These are phyloP conservation scores for Blastocystis sp. DNA, from an alignment of 352 stramenopile species.

Conservation along the genomic window DNA sequence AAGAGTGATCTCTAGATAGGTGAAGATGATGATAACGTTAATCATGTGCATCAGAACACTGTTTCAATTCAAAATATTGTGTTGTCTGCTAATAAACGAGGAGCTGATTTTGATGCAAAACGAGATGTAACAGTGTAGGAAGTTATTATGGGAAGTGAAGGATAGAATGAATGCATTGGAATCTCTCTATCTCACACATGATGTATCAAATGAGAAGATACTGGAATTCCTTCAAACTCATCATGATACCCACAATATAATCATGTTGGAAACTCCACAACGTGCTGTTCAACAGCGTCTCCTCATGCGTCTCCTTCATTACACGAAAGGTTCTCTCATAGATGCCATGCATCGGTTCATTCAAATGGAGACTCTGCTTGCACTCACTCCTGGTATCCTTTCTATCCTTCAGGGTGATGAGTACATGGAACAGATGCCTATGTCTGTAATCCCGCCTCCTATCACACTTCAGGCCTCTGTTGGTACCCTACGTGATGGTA, in stretches of 20 bases:
- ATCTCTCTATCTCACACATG: neutral
- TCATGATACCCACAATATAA: neutral
- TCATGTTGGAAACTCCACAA: neutral
- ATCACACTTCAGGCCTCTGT: neutral
- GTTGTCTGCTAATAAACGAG: neutral
- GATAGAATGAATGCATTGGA: neutral
- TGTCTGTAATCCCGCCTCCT: neutral
- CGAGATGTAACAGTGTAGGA: neutral
- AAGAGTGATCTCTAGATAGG: slow-evolving; percentile 1
- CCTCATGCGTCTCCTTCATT: neutral
- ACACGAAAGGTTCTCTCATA: neutral
- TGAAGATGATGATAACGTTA: slow-evolving; percentile 40
- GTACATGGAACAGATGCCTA: neutral
- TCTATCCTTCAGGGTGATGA: neutral
- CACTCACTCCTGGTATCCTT: neutral
- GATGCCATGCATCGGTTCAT: neutral
- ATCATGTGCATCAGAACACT: neutral
- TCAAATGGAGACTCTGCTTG: neutral
- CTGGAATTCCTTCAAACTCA: neutral
- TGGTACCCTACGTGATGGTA: neutral
- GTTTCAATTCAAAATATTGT: slow-evolving; percentile 26
- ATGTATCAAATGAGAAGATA: neutral
- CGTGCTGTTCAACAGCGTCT: neutral
- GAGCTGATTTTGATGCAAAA: slow-evolving; percentile 4
- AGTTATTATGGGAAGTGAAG: neutral